phyloP scores from a whole-genome alignment of 768 basidiomycete species.

The Termitomyces sp. region DNA sequence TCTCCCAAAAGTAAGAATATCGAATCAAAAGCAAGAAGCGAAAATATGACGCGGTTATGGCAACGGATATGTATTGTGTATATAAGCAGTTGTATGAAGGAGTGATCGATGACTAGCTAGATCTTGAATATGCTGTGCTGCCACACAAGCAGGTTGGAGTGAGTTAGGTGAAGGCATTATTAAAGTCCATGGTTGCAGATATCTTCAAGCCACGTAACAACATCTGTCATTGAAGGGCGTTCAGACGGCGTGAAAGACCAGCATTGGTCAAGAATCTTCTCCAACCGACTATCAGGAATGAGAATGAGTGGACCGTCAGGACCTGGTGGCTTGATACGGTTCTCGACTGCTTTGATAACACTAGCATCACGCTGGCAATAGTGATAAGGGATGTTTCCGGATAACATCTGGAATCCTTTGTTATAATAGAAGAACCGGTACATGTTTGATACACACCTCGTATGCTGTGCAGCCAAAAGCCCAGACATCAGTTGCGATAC shows the following conservation, averaged over 20 bases:
- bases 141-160: too few species aligned
- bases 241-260: conserved; percentile 14
- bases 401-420: conserved; percentile 4
- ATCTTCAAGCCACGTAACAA: conserved; percentile 6
- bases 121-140: too few species aligned
- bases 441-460: conserved; percentile 22
- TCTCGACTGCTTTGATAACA: conserved; percentile 13
- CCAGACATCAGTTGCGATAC: conserved; percentile 31
- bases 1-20: too few species aligned
- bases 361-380: conserved; percentile 14
- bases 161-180: too few species aligned
- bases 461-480: conserved; percentile 35
- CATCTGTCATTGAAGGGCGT: conserved; percentile 7
- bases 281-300: not conserved
- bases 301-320: conserved; percentile 1
- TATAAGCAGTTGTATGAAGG: too few species aligned
- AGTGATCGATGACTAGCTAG: too few species aligned
- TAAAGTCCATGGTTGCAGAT: not conserved
- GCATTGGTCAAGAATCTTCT: conserved; percentile 10
- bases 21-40: too few species aligned
- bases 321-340: conserved; percentile 15
- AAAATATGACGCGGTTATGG: too few species aligned
- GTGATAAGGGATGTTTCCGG: conserved; percentile 15
- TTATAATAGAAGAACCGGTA: not conserved
- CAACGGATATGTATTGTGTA: too few species aligned